Base-by-base conservation (phyloP, 495 filamentous ascomycete species). In the Penicillium simplicissimum region DNA sequence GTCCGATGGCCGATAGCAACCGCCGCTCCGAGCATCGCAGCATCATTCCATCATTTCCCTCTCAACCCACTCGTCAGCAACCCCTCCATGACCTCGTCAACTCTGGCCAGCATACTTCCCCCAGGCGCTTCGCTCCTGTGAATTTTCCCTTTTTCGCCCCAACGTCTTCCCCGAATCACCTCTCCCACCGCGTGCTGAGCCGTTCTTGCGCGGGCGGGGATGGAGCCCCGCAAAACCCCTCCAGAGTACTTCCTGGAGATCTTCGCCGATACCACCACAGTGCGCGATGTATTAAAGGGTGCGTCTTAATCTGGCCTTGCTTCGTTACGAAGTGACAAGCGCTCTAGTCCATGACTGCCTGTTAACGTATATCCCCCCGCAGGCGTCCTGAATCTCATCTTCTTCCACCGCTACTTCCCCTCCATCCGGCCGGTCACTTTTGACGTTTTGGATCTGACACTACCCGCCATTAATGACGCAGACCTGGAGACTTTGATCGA, bases 331-430 rank as follows among this genome's bases (percentile, higher is more conserved):
- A 10, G 45, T 19, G n/a, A 21, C 45, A 4, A n/a, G 13, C 11
- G 45, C 21, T 25, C 28, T 31, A 31, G 17, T 34, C 4, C 2
- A 17, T 15, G 10, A 8, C 7, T 14, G 13, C 15, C 14, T 52
- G 40, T n/a, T n/a, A 15, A 57, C 47, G 43, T 33, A 55, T 40
- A 9, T 11, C 19, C 38, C 25, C 23, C 14, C 57, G 8, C 62
- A 98, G 94, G 90, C 61, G 89, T 97, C 68, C 87, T 98, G 54
- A 92, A 97, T 74, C 95, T 94, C 42, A 96, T 98, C 71, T 98
- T 98, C 87, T 98, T 98, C 81, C 93, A 98, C 76, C 91, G 95
- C 61, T 96, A 92, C 82, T 98, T 98, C 80, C 90, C 90, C 58
- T 87, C 90, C 33, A 83, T 97, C 57, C 79, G 85, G 14, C 95